Percentiles rank a stretch among this genome's conserved stretches.
These are phyloP conservation scores for Corchorus olitorius DNA, from an alignment of 345 rosid species.

Conservation along the genomic window DNA sequence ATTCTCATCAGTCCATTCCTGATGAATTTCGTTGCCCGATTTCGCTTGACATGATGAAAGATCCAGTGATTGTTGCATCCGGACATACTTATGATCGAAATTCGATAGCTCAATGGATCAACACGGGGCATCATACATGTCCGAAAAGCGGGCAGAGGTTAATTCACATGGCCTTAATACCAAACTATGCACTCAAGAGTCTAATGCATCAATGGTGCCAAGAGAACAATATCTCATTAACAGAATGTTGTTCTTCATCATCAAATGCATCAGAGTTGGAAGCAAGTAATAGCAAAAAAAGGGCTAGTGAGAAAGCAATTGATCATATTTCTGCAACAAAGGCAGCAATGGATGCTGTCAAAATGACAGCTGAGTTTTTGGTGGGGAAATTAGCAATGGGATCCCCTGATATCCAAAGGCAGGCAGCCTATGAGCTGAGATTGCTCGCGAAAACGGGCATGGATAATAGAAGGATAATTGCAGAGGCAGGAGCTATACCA, in stretches of 20 bases:
- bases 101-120: conserved; percentile 71
- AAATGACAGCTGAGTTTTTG: conserved; percentile 71
- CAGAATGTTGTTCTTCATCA: conserved; percentile 37
- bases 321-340: conserved; percentile 57
- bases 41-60: conserved; percentile 67
- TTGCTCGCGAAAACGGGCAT: conserved; percentile 67
- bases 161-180: conserved; percentile 66
- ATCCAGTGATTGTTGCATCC: conserved; percentile 65
- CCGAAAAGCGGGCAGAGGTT: conserved; percentile 68
- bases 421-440: conserved; percentile 71
- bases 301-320: conserved; percentile 30
- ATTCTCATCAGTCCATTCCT: conserved; percentile 45
- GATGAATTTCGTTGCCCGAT: conserved; percentile 71
- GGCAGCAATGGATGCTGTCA: conserved; percentile 52
- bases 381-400: conserved; percentile 79
- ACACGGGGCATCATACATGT: conserved; percentile 68
- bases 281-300: conserved; percentile 34
- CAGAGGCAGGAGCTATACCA: conserved; percentile 73
- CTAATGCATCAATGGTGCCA: conserved; percentile 66
- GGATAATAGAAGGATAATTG: conserved; percentile 60
- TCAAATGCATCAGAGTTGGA: conserved; percentile 32
- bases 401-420: conserved; percentile 57
- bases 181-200: conserved; percentile 68
- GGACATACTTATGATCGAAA: conserved; percentile 68
- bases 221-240: conserved; percentile 53